Conservation (phyloP, 176 grass and related monocot species). For the Ensete glaucum region DNA sequence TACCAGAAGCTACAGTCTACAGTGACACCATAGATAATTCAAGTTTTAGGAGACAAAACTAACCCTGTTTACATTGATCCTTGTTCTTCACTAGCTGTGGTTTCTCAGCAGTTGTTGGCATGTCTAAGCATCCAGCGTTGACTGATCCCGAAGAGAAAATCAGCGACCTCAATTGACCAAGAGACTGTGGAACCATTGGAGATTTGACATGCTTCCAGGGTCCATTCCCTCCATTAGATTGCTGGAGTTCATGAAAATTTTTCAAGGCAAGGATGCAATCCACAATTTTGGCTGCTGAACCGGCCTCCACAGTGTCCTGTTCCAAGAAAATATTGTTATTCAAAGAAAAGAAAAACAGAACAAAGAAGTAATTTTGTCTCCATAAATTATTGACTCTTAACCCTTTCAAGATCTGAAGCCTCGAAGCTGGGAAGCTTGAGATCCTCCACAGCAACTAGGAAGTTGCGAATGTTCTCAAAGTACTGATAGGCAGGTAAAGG, state of each 20-base stretch:
- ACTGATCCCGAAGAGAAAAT: conserved; percentile 23
- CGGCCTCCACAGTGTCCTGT: conserved; percentile 59
- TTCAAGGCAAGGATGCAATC: conserved; percentile 73
- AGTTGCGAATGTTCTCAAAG: conserved; percentile 91
- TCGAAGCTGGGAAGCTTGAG: conserved; percentile 69
- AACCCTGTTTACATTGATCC: no score
- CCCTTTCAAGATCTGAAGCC: conserved; percentile 82
- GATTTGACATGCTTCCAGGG: conserved; percentile 57
- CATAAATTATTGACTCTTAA: conserved; percentile 13
- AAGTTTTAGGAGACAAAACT: no score
- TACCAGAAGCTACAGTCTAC: no score
- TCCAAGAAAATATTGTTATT: conserved; percentile 18
- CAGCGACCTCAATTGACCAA: conserved; percentile 16
- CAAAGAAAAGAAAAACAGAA: not conserved
- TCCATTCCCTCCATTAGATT: conserved; percentile 28
- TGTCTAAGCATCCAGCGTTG: conserved; percentile 32
- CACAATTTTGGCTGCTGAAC: conserved; percentile 55
- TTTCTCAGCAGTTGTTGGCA: conserved; percentile 18
- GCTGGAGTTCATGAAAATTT: conserved; percentile 54
- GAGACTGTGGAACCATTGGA: conserved; percentile 40
- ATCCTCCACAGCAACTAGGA: conserved; percentile 64
- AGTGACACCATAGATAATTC: no score
- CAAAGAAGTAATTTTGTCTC: not conserved
- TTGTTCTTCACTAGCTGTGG: no score
- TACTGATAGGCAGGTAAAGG: conserved; percentile 68